Conservation (phyloP, 352 stramenopile genomes). For the Stramenopiles sp. region DNA sequence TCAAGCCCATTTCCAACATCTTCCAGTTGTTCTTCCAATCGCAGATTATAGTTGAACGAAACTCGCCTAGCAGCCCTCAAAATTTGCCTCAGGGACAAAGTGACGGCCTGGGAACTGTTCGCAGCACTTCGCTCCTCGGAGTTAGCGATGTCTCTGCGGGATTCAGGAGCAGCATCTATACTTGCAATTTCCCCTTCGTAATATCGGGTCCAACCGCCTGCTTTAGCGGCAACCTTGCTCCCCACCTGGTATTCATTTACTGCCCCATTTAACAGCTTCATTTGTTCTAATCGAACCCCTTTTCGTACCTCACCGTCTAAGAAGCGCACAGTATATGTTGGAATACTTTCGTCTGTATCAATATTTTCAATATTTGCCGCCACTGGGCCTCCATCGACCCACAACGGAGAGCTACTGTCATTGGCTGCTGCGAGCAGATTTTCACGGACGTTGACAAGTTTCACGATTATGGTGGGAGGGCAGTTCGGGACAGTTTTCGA, state of each 20-base stretch:
- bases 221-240: too few relatives aligned
- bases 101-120: neutral
- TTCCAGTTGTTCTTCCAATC: neutral
- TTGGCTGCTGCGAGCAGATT: neutral
- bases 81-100: neutral
- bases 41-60: too few relatives aligned
- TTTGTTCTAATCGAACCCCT: too few relatives aligned
- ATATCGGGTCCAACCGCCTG: too few relatives aligned
- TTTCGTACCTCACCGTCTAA: neutral
- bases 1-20: constrained; percentile 10
- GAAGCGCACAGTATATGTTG: too few relatives aligned
- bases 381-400: neutral
- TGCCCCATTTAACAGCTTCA: too few relatives aligned
- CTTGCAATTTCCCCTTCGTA: too few relatives aligned
- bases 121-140: neutral
- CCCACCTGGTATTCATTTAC: too few relatives aligned
- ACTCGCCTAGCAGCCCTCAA: neutral
- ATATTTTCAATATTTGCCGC: neutral
- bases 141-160: too few relatives aligned
- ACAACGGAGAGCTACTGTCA: neutral
- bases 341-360: neutral
- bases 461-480: neutral
- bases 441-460: neutral
- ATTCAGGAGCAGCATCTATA: too few relatives aligned
- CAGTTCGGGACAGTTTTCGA: neutral